Percentiles rank a stretch among this genome's conserved stretches.
Conservation (phyloP, 2,329 filamentous ascomycete species). For the Epichloe elymi region DNA sequence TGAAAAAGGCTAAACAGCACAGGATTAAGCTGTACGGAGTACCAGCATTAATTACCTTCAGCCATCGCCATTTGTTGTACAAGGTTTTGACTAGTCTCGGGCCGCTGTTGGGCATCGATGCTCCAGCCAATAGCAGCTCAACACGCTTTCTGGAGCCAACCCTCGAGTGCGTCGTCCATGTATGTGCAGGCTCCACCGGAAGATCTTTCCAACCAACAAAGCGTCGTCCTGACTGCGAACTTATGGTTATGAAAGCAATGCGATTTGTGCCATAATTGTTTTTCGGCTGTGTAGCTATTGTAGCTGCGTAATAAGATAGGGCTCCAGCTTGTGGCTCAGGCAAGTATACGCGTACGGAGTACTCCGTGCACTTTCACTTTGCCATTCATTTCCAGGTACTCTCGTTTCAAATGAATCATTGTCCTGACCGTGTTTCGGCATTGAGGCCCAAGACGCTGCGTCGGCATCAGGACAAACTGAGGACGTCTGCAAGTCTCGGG, state of each 20-base stretch:
- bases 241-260: not conserved
- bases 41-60: not conserved
- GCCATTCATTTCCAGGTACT: not conserved
- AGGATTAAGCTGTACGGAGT: not conserved
- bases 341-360: no score
- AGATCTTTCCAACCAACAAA: no score
- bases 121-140: conserved; percentile 24
- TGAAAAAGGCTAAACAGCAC: not conserved
- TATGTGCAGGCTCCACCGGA: not conserved
- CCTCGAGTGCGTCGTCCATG: not conserved
- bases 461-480: not conserved
- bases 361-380: not conserved
- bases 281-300: no score
- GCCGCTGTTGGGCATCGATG: conserved; percentile 26
- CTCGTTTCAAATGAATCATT: not conserved
- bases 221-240: no score
- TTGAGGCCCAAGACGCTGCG: not conserved
- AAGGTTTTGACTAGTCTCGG: conserved; percentile 6
- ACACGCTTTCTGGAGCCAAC: conserved; percentile 12
- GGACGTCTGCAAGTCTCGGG: not conserved
- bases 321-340: no score
- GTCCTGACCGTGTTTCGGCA: not conserved
- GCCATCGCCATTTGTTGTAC: conserved; percentile 1
- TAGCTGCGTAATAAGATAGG: no score
- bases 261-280: not conserved